Evolutionary conservation across 2,329 filamentous ascomycete genomes (phyloP).

Genomic region (Fusarium drepaniforme): DNA sequence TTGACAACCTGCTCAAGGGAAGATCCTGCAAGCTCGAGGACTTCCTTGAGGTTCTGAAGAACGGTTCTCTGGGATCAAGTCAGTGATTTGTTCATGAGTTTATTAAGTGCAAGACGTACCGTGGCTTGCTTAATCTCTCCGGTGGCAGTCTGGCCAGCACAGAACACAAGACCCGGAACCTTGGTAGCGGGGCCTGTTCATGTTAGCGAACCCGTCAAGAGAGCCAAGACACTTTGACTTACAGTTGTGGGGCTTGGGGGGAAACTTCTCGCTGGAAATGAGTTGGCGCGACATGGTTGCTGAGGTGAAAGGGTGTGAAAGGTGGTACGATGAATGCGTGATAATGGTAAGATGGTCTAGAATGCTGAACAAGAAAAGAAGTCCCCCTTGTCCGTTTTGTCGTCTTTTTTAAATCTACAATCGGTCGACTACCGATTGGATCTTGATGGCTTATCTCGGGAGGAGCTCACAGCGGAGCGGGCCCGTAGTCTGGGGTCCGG

Average conservation of each 20-base stretch:
- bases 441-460: constrained; percentile 7
- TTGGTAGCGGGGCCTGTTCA: constrained; percentile 55
- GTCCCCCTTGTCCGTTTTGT: background rate
- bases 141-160: constrained; percentile 61
- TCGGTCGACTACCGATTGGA: background rate
- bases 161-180: constrained; percentile 60
- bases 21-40: constrained; percentile 75
- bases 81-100: background rate
- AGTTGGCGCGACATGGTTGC: constrained; percentile 58
- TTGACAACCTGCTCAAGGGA: constrained; percentile 75
- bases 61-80: constrained; percentile 15
- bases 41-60: constrained; percentile 70
- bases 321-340: constrained; percentile 12
- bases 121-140: constrained; percentile 60
- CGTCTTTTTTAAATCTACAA: constrained; percentile 5
- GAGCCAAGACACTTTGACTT: constrained; percentile 19
- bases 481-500: background rate
- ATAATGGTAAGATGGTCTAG: background rate
- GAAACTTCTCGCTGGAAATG: constrained; percentile 60
- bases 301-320: background rate
- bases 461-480: constrained; percentile 13
- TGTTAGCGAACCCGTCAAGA: background rate
- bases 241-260: constrained; percentile 61
- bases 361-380: background rate
- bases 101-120: background rate